Conservation (phyloP, 2,329 filamentous ascomycete species). For the Colletotrichum sp. region DNA sequence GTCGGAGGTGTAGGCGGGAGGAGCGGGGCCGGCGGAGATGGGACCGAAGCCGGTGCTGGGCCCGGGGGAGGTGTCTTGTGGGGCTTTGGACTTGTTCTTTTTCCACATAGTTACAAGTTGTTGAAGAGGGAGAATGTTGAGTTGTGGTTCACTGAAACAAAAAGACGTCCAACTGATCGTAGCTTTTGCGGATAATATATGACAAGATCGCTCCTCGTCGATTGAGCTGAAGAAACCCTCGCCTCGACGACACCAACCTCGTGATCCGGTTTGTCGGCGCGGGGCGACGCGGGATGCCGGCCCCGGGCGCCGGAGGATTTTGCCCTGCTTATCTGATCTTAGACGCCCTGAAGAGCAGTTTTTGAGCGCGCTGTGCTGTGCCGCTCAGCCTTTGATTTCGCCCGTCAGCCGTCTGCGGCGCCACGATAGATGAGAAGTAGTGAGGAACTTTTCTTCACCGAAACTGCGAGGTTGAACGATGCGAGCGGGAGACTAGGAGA, state of each 20-base stretch:
- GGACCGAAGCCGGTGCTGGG: background rate
- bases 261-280: background rate
- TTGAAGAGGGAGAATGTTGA: fast-evolving
- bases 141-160: background rate
- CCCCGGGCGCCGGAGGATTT: background rate
- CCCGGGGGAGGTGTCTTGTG: background rate
- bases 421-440: fast-evolving
- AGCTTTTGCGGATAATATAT: background rate
- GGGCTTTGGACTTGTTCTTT: background rate
- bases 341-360: background rate
- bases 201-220: no score
- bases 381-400: background rate
- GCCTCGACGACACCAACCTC: background rate
- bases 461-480: background rate
- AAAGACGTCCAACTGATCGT: background rate
- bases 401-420: background rate
- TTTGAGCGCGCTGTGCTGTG: background rate
- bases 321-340: background rate
- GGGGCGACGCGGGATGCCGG: background rate
- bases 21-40: background rate
- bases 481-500: no score
- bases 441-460: background rate
- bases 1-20: background rate
- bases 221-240: background rate
- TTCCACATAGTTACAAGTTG: background rate